phyloP scores from a whole-genome alignment of 2,329 filamentous ascomycete species.

The Berkeleyomyces basicola region DNA sequence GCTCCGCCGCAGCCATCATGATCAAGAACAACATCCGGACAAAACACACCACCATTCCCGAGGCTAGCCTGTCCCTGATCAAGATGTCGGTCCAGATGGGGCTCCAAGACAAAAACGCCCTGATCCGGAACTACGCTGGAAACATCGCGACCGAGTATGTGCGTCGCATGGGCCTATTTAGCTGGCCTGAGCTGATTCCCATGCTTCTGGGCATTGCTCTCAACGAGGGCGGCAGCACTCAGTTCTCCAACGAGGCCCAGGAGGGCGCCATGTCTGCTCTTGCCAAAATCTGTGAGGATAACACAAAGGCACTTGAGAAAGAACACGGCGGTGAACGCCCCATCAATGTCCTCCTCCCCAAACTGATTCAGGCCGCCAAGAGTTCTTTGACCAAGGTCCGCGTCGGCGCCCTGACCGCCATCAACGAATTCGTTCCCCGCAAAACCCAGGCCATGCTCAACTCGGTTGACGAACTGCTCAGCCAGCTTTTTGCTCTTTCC shows the following conservation, averaged over 20 bases:
- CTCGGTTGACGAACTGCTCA: conserved; percentile 65
- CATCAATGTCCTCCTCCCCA: conserved; percentile 74
- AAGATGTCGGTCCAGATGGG: conserved; percentile 62
- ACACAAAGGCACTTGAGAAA: conserved; percentile 67
- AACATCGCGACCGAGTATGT: conserved; percentile 91
- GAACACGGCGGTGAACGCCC: conserved; percentile 82
- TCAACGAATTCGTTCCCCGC: conserved; percentile 82
- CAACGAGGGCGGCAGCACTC: conserved; percentile 43
- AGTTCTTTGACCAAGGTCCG: conserved; percentile 63
- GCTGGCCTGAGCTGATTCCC: conserved; percentile 80
- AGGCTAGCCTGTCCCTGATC: conserved; percentile 57
- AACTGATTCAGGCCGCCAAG: conserved; percentile 73
- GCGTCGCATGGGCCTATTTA: conserved; percentile 64
- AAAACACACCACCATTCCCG: conserved; percentile 59
- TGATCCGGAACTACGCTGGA: conserved; percentile 78
- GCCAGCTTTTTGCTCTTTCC: conserved; percentile 67
- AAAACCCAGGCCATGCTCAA: conserved; percentile 69
- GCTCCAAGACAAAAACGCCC: conserved; percentile 62
- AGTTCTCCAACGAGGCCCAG: conserved; percentile 54
- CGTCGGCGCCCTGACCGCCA: conserved; percentile 59
- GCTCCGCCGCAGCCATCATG: conserved; percentile 81
- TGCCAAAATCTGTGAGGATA: conserved; percentile 94
- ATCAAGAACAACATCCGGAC: conserved; percentile 83
- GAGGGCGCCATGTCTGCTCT: conserved; percentile 90
- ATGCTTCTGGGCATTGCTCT: conserved; percentile 64